These are phyloP conservation scores for Sporothrix pallida DNA, from an alignment of 2,329 filamentous ascomycete species.

Conservation along the genomic window DNA sequence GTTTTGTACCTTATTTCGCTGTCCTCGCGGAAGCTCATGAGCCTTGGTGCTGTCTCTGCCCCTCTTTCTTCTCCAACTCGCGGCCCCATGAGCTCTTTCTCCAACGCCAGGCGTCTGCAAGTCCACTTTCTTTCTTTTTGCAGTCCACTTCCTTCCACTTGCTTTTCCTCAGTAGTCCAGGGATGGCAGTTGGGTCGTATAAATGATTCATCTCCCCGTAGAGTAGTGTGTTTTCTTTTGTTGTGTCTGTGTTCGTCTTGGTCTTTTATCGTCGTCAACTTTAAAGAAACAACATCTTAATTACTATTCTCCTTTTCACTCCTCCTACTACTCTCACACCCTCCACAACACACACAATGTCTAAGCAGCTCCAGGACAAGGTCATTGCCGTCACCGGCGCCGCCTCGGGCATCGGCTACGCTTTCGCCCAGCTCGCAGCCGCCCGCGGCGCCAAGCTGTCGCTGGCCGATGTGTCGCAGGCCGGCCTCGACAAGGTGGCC, in stretches of 20 bases:
- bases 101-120: not conserved
- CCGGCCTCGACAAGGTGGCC: slow-evolving; percentile 41
- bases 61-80: not conserved
- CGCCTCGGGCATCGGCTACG: slow-evolving; percentile 54
- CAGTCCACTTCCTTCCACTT: no score
- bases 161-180: not conserved
- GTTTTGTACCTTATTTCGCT: not conserved
- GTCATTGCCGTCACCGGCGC: slow-evolving; percentile 55
- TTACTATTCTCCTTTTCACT: not conserved
- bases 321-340: not conserved
- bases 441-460: slow-evolving; percentile 51
- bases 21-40: not conserved
- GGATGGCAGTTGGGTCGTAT: slow-evolving; percentile 3
- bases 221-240: not conserved
- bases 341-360: slow-evolving; percentile 3
- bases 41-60: not conserved
- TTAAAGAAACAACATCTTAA: not conserved
- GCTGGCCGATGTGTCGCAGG: slow-evolving; percentile 52
- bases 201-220: slow-evolving; percentile 17
- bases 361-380: slow-evolving; percentile 46
- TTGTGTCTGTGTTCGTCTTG: not conserved
- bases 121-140: not conserved
- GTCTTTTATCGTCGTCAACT: not conserved
- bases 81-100: slow-evolving; percentile 23
- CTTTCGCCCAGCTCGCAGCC: slow-evolving; percentile 51